Evolutionary conservation across 129 eudicot genomes (phyloP).

Genomic region (Flaveria sonorensis): DNA sequence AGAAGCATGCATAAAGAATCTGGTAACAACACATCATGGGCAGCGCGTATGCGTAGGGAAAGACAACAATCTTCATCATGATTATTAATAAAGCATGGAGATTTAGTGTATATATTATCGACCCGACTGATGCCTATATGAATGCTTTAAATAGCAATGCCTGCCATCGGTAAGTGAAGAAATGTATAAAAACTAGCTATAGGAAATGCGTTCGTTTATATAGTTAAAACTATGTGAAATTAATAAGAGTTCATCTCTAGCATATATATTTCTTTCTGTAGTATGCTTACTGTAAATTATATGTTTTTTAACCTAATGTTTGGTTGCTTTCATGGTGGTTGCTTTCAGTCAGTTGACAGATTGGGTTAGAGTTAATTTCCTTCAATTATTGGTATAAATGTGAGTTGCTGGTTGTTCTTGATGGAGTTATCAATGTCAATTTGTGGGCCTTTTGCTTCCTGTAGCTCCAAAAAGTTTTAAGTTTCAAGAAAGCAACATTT

Average conservation of each 20-base stretch:
- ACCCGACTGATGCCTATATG: neutral
- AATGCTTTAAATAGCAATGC: neutral
- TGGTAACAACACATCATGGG: constrained; percentile 70
- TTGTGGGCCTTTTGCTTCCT: neutral
- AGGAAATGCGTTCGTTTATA: constrained; percentile 1
- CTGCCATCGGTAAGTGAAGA: neutral
- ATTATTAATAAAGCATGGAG: neutral
- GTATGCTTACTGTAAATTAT: neutral
- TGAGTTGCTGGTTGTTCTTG: neutral
- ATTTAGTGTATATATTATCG: constrained; percentile 29
- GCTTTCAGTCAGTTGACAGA: neutral
- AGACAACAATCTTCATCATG: constrained; percentile 46
- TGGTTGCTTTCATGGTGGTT: neutral
- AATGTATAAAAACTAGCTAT: constrained; percentile 24
- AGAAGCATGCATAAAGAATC: constrained; percentile 71
- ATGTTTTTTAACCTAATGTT: neutral
- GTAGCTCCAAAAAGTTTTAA: neutral
- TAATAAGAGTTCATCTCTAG: constrained; percentile 8
- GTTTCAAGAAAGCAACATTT: constrained; percentile 16
- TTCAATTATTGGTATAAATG: neutral
- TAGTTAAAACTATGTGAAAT: constrained; percentile 7
- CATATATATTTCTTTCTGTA: neutral
- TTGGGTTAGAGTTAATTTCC: neutral
- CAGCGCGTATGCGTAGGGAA: constrained; percentile 72
- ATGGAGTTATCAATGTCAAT: neutral